Percentiles rank a stretch among this genome's conserved stretches.
These are phyloP conservation scores for Oryza meridionalis DNA, from an alignment of 176 grass and related monocot species.

Conservation along the genomic window DNA sequence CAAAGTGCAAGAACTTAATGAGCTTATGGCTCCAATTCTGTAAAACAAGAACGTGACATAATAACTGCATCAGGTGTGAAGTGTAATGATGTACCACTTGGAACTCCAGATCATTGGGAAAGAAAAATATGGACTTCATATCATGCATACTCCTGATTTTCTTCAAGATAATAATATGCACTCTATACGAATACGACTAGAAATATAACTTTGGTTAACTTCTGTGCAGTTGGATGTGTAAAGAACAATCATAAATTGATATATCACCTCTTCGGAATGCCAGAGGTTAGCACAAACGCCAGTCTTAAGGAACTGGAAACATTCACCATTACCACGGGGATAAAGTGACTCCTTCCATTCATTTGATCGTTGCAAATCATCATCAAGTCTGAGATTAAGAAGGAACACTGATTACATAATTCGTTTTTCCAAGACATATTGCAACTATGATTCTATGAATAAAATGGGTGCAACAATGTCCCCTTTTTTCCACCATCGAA, in stretches of 20 bases:
- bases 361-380: not conserved
- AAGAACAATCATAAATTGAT: slow-evolving; percentile 1
- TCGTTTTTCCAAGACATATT: not conserved
- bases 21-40: not conserved
- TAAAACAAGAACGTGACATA: not conserved
- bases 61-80: not conserved
- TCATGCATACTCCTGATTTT: not conserved
- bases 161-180: slow-evolving; percentile 32
- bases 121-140: slow-evolving; percentile 28
- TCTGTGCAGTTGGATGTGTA: not conserved
- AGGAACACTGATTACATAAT: not conserved
- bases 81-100: not conserved
- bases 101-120: not conserved
- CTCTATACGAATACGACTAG: not conserved
- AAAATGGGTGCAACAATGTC: not conserved
- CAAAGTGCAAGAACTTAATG: slow-evolving; percentile 17
- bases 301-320: not conserved
- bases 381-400: slow-evolving; percentile 34
- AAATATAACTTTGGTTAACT: not conserved
- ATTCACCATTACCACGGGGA: not conserved
- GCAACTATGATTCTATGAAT: not conserved
- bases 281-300: slow-evolving; percentile 1
- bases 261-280: slow-evolving; percentile 18
- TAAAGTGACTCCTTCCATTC: slow-evolving; percentile 16
- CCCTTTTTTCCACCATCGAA: not conserved